Evolutionary conservation across 2,329 filamentous ascomycete species (phyloP).

Genomic region (Erysiphe neolycopersici): DNA sequence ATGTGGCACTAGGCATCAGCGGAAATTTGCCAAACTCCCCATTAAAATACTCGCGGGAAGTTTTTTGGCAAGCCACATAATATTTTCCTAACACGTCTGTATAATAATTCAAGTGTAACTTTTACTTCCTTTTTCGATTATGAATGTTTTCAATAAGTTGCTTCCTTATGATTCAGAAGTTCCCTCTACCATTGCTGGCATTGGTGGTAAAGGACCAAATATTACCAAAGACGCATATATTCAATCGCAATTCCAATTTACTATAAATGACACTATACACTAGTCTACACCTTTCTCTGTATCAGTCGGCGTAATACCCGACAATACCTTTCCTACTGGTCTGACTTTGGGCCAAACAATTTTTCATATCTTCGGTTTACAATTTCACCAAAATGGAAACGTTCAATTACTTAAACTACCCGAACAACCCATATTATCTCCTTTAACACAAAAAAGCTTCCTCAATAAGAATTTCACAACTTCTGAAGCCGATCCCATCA

Average conservation of each 20-base stretch:
- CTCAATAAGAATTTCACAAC: background rate
- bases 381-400: background rate
- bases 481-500: background rate
- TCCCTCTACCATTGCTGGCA: background rate
- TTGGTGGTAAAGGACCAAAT: background rate
- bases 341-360: background rate
- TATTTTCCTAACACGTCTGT: background rate
- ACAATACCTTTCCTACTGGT: background rate
- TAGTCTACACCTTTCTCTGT: background rate
- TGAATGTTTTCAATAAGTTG: background rate
- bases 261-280: too few species aligned
- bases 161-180: background rate
- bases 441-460: background rate
- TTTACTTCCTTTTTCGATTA: background rate
- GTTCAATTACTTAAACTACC: background rate
- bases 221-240: background rate
- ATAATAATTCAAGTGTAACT: background rate
- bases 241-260: background rate
- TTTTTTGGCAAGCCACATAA: background rate
- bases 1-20: background rate
- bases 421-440: background rate
- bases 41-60: background rate
- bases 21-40: background rate
- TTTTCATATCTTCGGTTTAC: background rate
- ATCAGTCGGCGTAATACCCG: background rate